Conservation (phyloP, 176 grass and related monocot genomes). For the Lolium perenne region DNA sequence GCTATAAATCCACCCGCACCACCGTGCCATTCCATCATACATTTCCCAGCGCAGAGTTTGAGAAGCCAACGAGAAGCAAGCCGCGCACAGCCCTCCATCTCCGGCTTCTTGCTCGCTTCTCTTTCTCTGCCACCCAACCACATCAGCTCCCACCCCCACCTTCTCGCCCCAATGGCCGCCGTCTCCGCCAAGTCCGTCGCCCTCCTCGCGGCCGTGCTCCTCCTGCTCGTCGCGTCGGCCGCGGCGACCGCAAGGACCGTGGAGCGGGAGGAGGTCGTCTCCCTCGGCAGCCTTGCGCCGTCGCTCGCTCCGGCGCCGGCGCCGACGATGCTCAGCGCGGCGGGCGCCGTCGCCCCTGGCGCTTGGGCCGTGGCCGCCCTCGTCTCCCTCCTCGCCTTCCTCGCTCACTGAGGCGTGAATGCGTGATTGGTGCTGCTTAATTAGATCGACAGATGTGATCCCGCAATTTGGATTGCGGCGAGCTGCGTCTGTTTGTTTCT, state of each 20-base stretch:
- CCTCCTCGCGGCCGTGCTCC: constrained; percentile 49
- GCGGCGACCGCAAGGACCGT: neutral
- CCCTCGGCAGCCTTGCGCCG: constrained; percentile 51
- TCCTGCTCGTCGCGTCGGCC: constrained; percentile 30
- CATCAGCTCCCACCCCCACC: neutral
- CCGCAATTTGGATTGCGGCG: constrained; percentile 52
- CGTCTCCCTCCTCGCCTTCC: constrained; percentile 59
- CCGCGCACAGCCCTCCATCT: neutral
- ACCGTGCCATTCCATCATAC: no score
- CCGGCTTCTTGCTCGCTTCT: constrained; percentile 24
- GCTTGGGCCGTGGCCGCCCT: constrained; percentile 57
- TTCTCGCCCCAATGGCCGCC: constrained; percentile 44
- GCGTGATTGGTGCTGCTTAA: neutral
- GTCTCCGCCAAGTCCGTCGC: constrained; percentile 38
- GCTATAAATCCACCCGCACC: constrained; percentile 47
- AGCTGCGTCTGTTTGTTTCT: constrained; percentile 6
- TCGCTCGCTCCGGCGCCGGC: constrained; percentile 53
- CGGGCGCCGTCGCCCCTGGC: constrained; percentile 40
- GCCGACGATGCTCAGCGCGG: constrained; percentile 24
- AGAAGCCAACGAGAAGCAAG: constrained; percentile 39
- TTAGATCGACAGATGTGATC: neutral
- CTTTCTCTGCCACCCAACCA: neutral
- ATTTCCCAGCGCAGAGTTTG: neutral
- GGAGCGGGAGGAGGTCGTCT: constrained; percentile 31
- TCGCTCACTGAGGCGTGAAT: constrained; percentile 47